Evolutionary conservation across 2,329 filamentous ascomycete genomes (phyloP).

Genomic region (Apiospora phragmitis): DNA sequence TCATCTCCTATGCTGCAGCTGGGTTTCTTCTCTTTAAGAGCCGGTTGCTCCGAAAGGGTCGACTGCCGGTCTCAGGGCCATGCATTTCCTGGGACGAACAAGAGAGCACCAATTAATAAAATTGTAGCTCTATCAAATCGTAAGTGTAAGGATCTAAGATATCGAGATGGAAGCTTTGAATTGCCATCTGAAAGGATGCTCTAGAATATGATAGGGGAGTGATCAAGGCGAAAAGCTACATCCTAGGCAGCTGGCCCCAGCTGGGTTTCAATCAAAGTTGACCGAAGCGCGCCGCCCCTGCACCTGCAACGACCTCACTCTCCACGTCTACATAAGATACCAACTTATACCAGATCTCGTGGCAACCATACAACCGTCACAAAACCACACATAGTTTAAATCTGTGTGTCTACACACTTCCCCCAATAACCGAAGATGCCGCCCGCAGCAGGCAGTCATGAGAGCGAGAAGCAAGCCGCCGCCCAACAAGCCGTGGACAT

Average conservation of each 20-base stretch:
- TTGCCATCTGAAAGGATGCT: too few relatives aligned
- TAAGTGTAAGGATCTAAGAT: too few relatives aligned
- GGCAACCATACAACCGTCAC: neutral
- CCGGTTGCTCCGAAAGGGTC: neutral
- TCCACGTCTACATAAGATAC: neutral
- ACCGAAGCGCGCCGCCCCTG: neutral
- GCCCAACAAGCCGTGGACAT: constrained; percentile 84
- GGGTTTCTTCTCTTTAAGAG: too few relatives aligned
- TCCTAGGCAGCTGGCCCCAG: constrained; percentile 21
- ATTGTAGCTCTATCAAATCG: too few relatives aligned
- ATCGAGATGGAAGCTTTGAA: too few relatives aligned
- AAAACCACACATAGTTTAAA: neutral
- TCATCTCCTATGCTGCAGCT: too few relatives aligned
- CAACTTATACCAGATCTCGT: neutral
- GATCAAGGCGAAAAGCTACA: too few relatives aligned
- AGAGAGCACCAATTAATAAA: too few relatives aligned
- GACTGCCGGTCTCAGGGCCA: too few relatives aligned
- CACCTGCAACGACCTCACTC: constrained; percentile 9
- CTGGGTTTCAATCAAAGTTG: constrained; percentile 14
- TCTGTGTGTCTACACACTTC: too few relatives aligned
- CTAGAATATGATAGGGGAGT: neutral
- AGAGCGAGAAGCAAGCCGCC: constrained; percentile 70
- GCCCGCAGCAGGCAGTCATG: constrained; percentile 31
- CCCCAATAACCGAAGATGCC: constrained; percentile 33
- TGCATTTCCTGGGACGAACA: too few relatives aligned